Conservation (phyloP, 805 yeast species). For the Kodamaea leandrae region DNA sequence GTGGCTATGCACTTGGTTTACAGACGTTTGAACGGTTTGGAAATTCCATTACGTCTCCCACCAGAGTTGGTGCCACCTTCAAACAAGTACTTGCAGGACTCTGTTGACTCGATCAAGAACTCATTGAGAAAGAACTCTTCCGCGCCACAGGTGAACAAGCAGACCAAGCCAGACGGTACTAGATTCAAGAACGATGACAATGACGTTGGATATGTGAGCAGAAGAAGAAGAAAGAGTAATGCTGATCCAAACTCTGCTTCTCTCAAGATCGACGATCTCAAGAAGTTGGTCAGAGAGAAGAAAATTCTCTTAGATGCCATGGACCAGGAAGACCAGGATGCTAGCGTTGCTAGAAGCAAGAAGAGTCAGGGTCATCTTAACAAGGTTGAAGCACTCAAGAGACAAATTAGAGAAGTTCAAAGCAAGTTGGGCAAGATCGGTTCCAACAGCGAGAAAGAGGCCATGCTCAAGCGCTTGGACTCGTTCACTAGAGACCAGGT, state of each 20-base stretch:
- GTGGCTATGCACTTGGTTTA: conserved; percentile 97
- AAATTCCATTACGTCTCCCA: conserved; percentile 79
- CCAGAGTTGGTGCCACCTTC: conserved; percentile 90
- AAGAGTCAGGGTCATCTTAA: conserved; percentile 41
- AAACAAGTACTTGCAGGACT: conserved; percentile 66
- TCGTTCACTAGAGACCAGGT: conserved; percentile 62
- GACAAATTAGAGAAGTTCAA: conserved; percentile 51
- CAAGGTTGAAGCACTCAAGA: conserved; percentile 64
- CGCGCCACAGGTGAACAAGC: conserved; percentile 17
- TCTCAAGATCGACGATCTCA: conserved; percentile 52
- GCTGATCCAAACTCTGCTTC: conserved; percentile 23
- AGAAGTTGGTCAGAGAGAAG: conserved; percentile 68
- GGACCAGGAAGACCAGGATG: conserved; percentile 62
- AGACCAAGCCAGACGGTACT: conserved; percentile 28
- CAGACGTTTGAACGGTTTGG: conserved; percentile 82
- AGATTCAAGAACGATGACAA: conserved; percentile 73
- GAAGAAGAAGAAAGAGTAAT: conserved; percentile 44
- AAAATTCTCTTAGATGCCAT: conserved; percentile 66
- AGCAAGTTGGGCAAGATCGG: conserved; percentile 23
- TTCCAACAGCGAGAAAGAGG: conserved; percentile 46
- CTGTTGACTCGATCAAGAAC: conserved; percentile 68
- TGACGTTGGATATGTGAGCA: conserved; percentile 63
- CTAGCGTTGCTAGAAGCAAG: conserved; percentile 29
- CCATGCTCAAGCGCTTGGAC: conserved; percentile 56
- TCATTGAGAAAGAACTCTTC: conserved; percentile 41